Percentiles rank a stretch among this genome's conserved stretches.
phyloP scores from a whole-genome alignment of 805 yeast genomes.

The Grigorovia transvaalensis region DNA sequence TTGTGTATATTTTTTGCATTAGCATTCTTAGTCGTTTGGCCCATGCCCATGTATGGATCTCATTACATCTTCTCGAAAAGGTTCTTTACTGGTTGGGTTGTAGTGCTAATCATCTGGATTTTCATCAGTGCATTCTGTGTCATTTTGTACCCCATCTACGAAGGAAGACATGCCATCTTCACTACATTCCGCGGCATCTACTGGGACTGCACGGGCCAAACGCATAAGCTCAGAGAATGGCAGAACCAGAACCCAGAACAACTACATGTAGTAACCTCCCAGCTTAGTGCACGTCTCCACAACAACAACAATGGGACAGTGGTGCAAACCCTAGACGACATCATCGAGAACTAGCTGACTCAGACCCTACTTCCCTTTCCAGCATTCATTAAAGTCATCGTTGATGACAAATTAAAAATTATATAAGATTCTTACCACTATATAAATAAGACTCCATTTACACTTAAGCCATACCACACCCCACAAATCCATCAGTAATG shows the following conservation, averaged over 20 bases:
- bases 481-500: neutral
- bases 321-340: conserved; percentile 2
- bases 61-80: conserved; percentile 61
- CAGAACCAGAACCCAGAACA: conserved; percentile 64
- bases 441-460: neutral
- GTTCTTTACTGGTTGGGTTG: conserved; percentile 86
- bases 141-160: conserved; percentile 57
- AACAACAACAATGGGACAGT: neutral
- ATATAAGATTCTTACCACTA: neutral
- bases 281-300: conserved; percentile 35
- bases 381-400: neutral
- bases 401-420: conserved; percentile 1
- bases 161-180: conserved; percentile 59
- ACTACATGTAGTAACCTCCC: conserved; percentile 62
- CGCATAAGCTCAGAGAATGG: conserved; percentile 64
- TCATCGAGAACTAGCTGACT: conserved; percentile 1
- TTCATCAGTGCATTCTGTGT: conserved; percentile 57
- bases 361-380: neutral
- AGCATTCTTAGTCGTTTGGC: conserved; percentile 67
- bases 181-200: conserved; percentile 65
- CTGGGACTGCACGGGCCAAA: conserved; percentile 78
- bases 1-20: conserved; percentile 54
- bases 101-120: conserved; percentile 73
- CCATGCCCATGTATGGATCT: conserved; percentile 89
- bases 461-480: neutral